These are phyloP conservation scores for Teunomyces lycoperdinae DNA, from an alignment of 805 yeast species.

Conservation along the genomic window DNA sequence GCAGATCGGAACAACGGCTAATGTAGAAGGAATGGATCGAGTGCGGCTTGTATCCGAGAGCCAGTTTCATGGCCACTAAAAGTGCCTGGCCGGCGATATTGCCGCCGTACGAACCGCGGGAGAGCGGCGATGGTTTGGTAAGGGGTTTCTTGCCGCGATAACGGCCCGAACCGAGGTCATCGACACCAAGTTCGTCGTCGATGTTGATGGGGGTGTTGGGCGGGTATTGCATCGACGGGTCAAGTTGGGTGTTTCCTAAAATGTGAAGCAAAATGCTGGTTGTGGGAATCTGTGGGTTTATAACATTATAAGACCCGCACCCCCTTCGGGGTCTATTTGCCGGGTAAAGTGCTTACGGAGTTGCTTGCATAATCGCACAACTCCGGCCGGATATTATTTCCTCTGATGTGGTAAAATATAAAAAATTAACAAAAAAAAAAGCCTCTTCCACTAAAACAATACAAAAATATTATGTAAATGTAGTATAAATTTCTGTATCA, in stretches of 20 bases:
- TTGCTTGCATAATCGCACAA: no score
- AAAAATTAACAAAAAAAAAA: no score
- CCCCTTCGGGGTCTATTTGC: no score
- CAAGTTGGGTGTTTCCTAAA: neutral
- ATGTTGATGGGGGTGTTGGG: conserved; percentile 6
- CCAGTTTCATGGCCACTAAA: conserved; percentile 27
- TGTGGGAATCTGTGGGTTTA: no score
- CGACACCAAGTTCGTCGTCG: conserved; percentile 17
- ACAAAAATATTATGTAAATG: no score
- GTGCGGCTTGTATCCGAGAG: conserved; percentile 34
- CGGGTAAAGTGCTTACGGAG: no score
- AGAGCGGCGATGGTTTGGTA: conserved; percentile 23
- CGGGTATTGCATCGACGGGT: neutral
- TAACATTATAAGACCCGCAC: no score
- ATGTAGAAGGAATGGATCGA: conserved; percentile 34
- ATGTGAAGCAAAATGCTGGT: no score
- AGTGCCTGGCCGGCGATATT: conserved; percentile 35
- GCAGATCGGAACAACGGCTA: conserved; percentile 14
- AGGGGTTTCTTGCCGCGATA: conserved; percentile 26
- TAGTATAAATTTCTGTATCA: no score
- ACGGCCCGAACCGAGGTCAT: conserved; percentile 10
- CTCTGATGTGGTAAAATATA: no score
- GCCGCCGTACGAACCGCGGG: conserved; percentile 35
- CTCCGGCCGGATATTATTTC: no score
- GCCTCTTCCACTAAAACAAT: no score